Evolutionary conservation across 352 stramenopile genomes (phyloP).

Genomic region (Pythium coloratum): DNA sequence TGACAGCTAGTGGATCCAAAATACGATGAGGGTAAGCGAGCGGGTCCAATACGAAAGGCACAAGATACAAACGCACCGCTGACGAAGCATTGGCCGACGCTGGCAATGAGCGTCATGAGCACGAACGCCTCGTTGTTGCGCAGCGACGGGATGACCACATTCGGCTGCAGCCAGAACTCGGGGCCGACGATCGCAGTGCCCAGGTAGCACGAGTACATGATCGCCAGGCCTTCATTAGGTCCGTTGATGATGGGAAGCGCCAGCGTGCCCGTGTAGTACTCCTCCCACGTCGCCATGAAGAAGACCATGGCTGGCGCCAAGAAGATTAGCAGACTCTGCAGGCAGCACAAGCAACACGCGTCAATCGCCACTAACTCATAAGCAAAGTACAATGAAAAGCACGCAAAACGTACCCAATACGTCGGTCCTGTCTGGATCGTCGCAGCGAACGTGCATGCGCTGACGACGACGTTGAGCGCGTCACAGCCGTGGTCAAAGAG

Average conservation of each 20-base stretch:
- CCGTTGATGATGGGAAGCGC: slow-evolving; percentile 96
- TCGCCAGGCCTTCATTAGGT: slow-evolving; percentile 94
- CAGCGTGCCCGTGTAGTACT: slow-evolving; percentile 97
- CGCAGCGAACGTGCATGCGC: slow-evolving; percentile 81
- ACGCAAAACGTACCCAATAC: slow-evolving; percentile 52
- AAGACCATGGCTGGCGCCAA: slow-evolving; percentile 89
- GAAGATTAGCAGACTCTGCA: slow-evolving; percentile 72
- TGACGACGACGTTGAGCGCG: slow-evolving; percentile 82
- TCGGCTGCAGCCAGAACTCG: slow-evolving; percentile 65
- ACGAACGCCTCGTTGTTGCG: slow-evolving; percentile 84
- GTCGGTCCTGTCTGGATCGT: slow-evolving; percentile 84
- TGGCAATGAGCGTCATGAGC: slow-evolving; percentile 62
- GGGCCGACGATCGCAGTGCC: slow-evolving; percentile 63
- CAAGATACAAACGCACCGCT: slow-evolving; percentile 42
- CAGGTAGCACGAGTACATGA: slow-evolving; percentile 86
- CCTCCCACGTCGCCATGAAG: slow-evolving; percentile 98
- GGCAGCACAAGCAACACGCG: background rate
- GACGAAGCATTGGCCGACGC: slow-evolving; percentile 69
- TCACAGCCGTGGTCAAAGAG: slow-evolving; percentile 88
- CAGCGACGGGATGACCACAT: slow-evolving; percentile 56
- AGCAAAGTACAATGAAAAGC: no score
- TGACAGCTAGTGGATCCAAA: slow-evolving; percentile 35
- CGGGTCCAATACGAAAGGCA: background rate
- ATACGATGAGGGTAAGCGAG: no score
- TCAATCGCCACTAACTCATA: background rate